Evolutionary conservation across 768 basidiomycete genomes (phyloP).

Genomic region (Clitopilus passeckerianus): DNA sequence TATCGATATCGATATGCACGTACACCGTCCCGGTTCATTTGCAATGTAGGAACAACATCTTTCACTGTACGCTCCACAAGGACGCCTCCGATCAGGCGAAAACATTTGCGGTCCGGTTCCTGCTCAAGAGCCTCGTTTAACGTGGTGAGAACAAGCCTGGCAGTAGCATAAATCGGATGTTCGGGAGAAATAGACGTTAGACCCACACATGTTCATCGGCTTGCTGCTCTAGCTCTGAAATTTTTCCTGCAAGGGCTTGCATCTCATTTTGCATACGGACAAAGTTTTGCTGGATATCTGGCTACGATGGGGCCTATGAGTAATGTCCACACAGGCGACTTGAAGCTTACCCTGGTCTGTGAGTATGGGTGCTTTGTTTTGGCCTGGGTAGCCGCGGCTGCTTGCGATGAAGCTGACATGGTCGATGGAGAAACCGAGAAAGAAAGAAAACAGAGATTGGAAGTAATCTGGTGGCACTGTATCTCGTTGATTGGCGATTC

Average conservation of each 20-base stretch:
- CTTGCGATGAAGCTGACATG: conserved; percentile 32
- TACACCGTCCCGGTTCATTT: conserved; percentile 88
- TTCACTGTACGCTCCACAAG: conserved; percentile 94
- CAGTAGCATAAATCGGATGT: conserved; percentile 1
- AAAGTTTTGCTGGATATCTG: conserved; percentile 84
- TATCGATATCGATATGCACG: conserved; percentile 19
- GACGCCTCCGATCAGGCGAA: conserved; percentile 92
- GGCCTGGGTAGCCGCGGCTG: conserved; percentile 43
- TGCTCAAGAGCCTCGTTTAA: conserved; percentile 76
- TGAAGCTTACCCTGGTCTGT: conserved; percentile 66
- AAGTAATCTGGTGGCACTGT: conserved; percentile 1
- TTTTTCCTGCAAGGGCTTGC: conserved; percentile 88
- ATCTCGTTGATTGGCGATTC: conserved; percentile 23
- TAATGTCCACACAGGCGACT: background rate
- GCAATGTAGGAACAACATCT: conserved; percentile 87
- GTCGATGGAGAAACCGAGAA: background rate
- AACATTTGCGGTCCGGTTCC: conserved; percentile 92
- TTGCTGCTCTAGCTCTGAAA: conserved; percentile 94
- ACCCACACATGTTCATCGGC: conserved; percentile 91
- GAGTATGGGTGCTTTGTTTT: conserved; percentile 55
- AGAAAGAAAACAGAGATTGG: background rate
- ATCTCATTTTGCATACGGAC: conserved; percentile 82
- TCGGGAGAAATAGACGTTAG: conserved; percentile 1
- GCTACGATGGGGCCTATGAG: conserved; percentile 35
- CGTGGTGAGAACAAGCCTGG: conserved; percentile 83